phyloP scores from a whole-genome alignment of 345 rosid genomes.

The Salix caprea region DNA sequence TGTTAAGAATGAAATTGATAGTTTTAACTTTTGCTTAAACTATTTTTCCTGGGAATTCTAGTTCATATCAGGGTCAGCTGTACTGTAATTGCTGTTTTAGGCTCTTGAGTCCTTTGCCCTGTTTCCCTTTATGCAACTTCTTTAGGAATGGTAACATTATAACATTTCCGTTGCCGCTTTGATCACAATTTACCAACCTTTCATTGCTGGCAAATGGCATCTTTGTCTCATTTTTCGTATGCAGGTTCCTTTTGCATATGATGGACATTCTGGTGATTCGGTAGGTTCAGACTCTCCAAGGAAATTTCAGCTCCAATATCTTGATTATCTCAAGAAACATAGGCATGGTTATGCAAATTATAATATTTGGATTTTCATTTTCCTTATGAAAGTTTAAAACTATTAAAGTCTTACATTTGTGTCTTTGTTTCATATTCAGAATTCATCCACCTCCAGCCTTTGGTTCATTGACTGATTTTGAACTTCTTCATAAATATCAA shows the following conservation, averaged over 20 bases:
- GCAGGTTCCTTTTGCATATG: constrained; percentile 41
- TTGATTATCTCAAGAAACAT: constrained; percentile 20
- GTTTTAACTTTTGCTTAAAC: background rate
- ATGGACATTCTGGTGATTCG: constrained; percentile 10
- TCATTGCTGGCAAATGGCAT: background rate
- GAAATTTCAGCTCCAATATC: constrained; percentile 19
- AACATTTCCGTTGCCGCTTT: background rate
- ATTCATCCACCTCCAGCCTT: constrained; percentile 51
- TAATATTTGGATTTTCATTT: background rate
- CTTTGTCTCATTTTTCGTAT: constrained; percentile 16
- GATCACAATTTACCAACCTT: background rate
- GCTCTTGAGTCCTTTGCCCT: background rate
- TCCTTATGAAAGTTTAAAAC: background rate
- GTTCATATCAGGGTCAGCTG: background rate
- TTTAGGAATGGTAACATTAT: background rate
- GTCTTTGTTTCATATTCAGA: constrained; percentile 24
- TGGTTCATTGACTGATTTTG: constrained; percentile 37
- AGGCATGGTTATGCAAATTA: constrained; percentile 39
- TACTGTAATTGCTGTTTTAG: background rate
- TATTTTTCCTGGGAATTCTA: background rate
- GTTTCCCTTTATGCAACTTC: background rate
- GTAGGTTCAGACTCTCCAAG: constrained; percentile 27
- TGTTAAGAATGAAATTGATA: background rate
- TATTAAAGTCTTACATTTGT: constrained; percentile 9
- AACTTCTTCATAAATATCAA: constrained; percentile 26